phyloP scores from a whole-genome alignment of 176 grass and related monocot genomes.

The Avena atlantica region DNA sequence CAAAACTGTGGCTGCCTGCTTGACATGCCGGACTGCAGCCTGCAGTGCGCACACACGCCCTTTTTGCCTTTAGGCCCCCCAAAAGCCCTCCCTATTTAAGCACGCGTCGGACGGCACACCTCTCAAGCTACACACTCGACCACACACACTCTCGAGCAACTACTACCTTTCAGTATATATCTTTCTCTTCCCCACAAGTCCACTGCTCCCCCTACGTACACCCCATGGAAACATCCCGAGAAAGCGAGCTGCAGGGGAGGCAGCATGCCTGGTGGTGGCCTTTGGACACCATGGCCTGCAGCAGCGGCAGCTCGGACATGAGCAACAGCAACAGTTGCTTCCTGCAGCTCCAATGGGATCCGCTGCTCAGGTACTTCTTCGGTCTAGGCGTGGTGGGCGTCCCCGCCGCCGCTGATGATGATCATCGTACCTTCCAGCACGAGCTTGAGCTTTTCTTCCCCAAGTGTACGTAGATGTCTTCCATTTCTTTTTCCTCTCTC shows the following conservation, averaged over 20 bases:
- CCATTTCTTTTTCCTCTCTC: background rate
- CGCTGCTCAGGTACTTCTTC: slow-evolving; percentile 46
- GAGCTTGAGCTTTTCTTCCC: slow-evolving; percentile 47
- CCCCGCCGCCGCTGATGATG: background rate
- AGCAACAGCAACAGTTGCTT: slow-evolving; percentile 27
- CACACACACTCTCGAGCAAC: background rate
- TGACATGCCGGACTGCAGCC: slow-evolving; percentile 52
- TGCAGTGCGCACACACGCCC: slow-evolving; percentile 26
- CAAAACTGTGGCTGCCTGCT: slow-evolving; percentile 50
- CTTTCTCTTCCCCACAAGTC: slow-evolving; percentile 15
- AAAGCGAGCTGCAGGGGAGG: slow-evolving; percentile 42
- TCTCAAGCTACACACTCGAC: background rate
- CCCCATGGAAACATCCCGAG: slow-evolving; percentile 42
- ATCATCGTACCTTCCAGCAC: background rate
- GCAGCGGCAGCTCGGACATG: slow-evolving; percentile 28
- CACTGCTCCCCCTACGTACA: background rate
- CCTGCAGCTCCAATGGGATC: slow-evolving; percentile 49
- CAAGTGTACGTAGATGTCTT: slow-evolving; percentile 41
- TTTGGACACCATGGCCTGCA: slow-evolving; percentile 55
- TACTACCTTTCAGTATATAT: background rate
- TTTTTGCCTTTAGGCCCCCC: slow-evolving; percentile 50
- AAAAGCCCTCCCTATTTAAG: slow-evolving; percentile 70
- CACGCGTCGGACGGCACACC: slow-evolving; percentile 46
- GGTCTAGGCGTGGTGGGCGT: slow-evolving; percentile 26
- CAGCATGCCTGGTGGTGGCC: slow-evolving; percentile 49